Conservation (phyloP, 768 basidiomycete species). For the Mycena kentingensis region DNA sequence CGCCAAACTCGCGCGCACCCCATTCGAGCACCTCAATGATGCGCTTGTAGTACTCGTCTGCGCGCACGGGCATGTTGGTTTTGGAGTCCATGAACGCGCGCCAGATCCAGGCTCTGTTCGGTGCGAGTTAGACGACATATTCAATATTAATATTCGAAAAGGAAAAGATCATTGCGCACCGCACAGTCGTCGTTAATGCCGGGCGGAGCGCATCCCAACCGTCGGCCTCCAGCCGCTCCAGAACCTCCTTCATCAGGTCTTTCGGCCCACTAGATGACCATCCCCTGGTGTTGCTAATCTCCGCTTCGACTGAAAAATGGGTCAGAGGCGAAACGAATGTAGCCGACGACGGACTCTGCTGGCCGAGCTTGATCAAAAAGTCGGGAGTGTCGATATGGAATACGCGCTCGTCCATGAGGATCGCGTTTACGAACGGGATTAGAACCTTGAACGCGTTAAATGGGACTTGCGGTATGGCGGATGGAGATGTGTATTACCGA, state of each 20-base stretch:
- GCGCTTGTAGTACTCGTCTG: too few relatives aligned
- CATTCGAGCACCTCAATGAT: too few relatives aligned
- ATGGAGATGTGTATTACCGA: background rate
- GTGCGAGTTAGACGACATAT: too few relatives aligned
- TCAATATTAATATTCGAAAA: too few relatives aligned
- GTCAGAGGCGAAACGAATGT: background rate
- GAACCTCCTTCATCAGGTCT: background rate
- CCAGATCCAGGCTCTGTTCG: too few relatives aligned
- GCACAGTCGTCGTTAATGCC: constrained; percentile 40
- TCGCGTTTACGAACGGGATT: background rate
- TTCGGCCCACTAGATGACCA: background rate
- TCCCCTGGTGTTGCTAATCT: background rate
- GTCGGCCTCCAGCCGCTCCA: constrained; percentile 11
- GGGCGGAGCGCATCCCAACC: constrained; percentile 34
- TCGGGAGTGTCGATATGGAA: background rate
- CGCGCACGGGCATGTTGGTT: too few relatives aligned
- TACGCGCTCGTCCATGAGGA: background rate
- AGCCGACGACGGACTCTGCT: background rate
- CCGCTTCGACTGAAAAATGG: background rate
- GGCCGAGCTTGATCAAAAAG: background rate
- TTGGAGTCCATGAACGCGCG: too few relatives aligned
- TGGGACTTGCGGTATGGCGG: background rate
- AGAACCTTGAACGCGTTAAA: background rate
- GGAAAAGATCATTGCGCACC: too few relatives aligned
- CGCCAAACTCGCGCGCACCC: too few relatives aligned